Evolutionary conservation across 768 basidiomycete species (phyloP).

Genomic region (Mrakia gelida): DNA sequence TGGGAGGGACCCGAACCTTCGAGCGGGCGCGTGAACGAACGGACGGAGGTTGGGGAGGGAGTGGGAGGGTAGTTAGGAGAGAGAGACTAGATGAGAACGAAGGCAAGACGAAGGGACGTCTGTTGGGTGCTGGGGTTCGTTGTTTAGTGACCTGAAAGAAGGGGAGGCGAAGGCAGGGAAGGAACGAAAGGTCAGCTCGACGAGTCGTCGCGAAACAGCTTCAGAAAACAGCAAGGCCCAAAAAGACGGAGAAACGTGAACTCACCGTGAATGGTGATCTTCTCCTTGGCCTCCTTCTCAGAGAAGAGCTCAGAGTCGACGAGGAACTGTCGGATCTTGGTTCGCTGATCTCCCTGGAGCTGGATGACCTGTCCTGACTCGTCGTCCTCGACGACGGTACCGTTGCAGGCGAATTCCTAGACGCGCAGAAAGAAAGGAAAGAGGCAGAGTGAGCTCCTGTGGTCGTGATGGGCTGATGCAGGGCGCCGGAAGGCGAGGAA

Average conservation of each 20-base stretch:
- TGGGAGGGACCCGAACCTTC: background rate
- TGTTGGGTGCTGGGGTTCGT: background rate
- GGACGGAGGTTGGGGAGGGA: no score
- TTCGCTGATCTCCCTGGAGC: conserved; percentile 94
- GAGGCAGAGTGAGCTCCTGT: no score
- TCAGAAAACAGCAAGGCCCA: background rate
- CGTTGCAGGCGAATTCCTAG: conserved; percentile 98
- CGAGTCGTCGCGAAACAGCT: background rate
- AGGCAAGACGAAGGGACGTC: background rate
- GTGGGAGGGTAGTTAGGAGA: no score
- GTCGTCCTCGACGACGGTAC: conserved; percentile 89
- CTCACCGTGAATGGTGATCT: conserved; percentile 42
- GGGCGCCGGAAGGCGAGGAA: background rate
- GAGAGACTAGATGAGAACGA: no score
- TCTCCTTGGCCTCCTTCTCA: conserved; percentile 46
- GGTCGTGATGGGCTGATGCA: no score
- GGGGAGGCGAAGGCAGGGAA: background rate
- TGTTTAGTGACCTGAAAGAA: background rate
- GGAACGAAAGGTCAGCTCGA: background rate
- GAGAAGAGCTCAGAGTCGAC: conserved; percentile 50
- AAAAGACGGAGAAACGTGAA: background rate
- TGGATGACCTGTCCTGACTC: conserved; percentile 97
- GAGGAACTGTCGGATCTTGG: conserved; percentile 85
- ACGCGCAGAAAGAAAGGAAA: background rate
- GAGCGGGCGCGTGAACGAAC: no score